These are phyloP conservation scores for Leccinum ponderosum DNA, from an alignment of 1,284 basidiomycete genomes.

Conservation along the genomic window DNA sequence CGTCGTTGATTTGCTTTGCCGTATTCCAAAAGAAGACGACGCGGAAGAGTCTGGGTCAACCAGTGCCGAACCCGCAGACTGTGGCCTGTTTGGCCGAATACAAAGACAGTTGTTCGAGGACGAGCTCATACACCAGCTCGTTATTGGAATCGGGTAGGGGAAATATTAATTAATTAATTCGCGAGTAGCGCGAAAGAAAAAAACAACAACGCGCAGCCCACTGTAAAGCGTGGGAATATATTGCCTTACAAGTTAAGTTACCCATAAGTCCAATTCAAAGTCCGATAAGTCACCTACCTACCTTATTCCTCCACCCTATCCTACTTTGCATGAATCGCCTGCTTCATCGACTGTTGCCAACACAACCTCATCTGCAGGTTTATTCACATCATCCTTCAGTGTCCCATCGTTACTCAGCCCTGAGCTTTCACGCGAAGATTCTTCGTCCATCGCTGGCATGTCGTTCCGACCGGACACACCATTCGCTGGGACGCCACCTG, in stretches of 20 bases:
- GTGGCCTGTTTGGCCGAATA: slow-evolving; percentile 52
- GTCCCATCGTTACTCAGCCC: slow-evolving; percentile 19
- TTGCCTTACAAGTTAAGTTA: too few species aligned
- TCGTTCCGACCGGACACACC: slow-evolving; percentile 21
- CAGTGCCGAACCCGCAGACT: slow-evolving; percentile 22
- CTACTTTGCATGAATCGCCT: slow-evolving; percentile 22
- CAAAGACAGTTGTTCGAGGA: slow-evolving; percentile 70
- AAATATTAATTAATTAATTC: too few species aligned
- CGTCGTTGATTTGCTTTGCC: slow-evolving; percentile 76
- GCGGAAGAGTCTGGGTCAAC: slow-evolving; percentile 24
- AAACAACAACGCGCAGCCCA: slow-evolving; percentile 35
- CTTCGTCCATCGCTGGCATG: slow-evolving; percentile 10
- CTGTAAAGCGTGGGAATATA: too few species aligned
- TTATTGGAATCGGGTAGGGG: slow-evolving; percentile 89
- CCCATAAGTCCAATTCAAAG: too few species aligned
- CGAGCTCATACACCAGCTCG: slow-evolving; percentile 82
- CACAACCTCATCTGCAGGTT: slow-evolving; percentile 10
- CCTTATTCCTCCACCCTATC: slow-evolving; percentile 25
- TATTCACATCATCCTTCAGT: slow-evolving; percentile 16
- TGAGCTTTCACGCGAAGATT: slow-evolving; percentile 18
- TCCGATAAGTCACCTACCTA: too few species aligned
- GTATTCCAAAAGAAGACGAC: slow-evolving; percentile 57
- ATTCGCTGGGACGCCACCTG: slow-evolving; percentile 10
- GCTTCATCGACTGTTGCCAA: slow-evolving; percentile 11
- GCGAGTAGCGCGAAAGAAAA: too few species aligned